A percentile compares a stretch with the other conserved stretches of the same genome.
These are phyloP conservation scores for Dicorynia guianensis DNA, from an alignment of 306 rosid genomes.

Conservation along the genomic window DNA sequence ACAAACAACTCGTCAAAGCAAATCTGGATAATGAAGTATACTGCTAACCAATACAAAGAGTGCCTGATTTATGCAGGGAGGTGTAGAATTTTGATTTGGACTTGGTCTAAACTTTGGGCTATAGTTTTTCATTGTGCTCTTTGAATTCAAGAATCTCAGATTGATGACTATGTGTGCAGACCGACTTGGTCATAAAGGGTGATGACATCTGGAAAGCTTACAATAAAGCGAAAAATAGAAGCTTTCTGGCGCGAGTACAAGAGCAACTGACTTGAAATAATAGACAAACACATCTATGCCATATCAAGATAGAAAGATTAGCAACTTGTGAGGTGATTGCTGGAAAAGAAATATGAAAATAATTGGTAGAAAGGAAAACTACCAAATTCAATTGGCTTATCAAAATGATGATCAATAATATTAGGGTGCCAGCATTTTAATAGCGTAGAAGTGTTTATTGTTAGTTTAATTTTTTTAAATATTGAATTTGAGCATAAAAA, in stretches of 20 bases:
- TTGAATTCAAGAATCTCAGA: background rate
- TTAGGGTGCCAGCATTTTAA: too few species aligned
- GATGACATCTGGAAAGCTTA: too few species aligned
- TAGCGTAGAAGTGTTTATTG: too few species aligned
- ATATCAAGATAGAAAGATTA: background rate
- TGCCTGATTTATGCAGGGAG: conserved; percentile 8
- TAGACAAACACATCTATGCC: background rate
- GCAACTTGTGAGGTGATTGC: background rate
- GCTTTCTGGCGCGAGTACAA: background rate
- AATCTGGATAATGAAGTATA: background rate
- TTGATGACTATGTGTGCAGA: background rate
- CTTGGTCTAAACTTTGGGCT: too few species aligned
- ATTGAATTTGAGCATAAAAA: too few species aligned
- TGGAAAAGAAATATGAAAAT: background rate
- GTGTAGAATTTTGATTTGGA: background rate
- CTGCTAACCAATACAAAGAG: background rate
- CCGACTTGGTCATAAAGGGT: too few species aligned
- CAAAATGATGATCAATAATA: too few species aligned
- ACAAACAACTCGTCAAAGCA: background rate
- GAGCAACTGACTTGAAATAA: background rate
- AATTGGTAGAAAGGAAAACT: too few species aligned
- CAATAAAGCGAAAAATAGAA: background rate
- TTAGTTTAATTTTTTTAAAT: too few species aligned
- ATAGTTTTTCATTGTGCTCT: background rate
- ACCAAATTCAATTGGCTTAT: too few species aligned